These are phyloP conservation scores for Dactylellina sp. DNA, from an alignment of 2,329 filamentous ascomycete genomes.

Conservation along the genomic window DNA sequence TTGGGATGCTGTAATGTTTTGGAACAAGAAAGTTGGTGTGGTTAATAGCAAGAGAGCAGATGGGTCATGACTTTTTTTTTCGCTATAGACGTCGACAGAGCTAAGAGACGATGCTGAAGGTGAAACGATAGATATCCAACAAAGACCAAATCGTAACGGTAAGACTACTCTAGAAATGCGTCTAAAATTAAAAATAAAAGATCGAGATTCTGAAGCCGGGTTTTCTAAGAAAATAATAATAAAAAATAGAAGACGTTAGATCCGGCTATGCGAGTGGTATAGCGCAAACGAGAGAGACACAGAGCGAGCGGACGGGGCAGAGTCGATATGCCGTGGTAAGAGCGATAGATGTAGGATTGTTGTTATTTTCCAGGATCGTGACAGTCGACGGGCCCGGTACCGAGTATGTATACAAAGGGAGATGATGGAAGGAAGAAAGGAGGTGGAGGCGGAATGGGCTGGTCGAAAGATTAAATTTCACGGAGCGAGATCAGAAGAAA, in stretches of 20 bases:
- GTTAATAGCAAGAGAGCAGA: slow-evolving; percentile 1
- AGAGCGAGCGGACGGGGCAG: not conserved
- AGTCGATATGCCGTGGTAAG: slow-evolving; percentile 8
- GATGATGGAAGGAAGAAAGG: slow-evolving; percentile 16
- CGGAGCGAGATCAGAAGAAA: slow-evolving; percentile 3
- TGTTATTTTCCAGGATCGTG: not conserved
- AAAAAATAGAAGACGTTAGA: not conserved
- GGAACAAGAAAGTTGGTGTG: not conserved
- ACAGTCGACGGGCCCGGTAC: not conserved
- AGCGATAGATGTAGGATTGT: not conserved
- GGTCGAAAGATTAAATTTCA: slow-evolving; percentile 29
- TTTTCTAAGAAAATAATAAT: no score
- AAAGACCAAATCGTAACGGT: slow-evolving; percentile 4
- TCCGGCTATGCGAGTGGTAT: slow-evolving; percentile 4
- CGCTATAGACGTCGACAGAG: slow-evolving; percentile 18
- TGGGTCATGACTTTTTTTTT: slow-evolving; percentile 3
- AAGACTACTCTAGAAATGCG: not conserved
- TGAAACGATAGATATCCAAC: not conserved
- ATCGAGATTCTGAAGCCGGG: not conserved
- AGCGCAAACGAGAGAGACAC: no score
- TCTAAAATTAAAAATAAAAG: not conserved
- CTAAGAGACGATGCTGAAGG: not conserved
- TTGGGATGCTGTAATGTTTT: not conserved
- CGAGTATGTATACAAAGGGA: not conserved
- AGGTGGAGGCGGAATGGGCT: slow-evolving; percentile 14